Conservation (phyloP, 2,329 filamentous ascomycete species). For the Atkinsonella hypoxylon region DNA sequence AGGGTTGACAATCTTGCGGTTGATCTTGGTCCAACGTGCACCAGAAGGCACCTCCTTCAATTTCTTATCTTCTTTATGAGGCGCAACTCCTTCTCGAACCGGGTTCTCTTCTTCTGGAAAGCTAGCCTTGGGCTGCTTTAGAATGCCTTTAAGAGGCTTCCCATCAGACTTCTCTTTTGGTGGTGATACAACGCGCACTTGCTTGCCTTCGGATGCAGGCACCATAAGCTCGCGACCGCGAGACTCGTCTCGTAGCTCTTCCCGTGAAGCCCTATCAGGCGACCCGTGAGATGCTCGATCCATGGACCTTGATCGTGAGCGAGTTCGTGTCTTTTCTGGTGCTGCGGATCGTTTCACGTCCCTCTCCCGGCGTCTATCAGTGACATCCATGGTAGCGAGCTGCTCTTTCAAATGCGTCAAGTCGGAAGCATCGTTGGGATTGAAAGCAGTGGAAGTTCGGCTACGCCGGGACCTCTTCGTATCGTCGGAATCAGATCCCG, state of each 20-base stretch:
- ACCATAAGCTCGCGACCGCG: constrained; percentile 30
- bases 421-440: constrained; percentile 40
- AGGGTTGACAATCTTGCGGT: constrained; percentile 76
- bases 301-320: constrained; percentile 11
- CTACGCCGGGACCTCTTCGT: constrained; percentile 26
- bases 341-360: background rate
- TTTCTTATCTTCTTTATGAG: constrained; percentile 77
- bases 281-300: constrained; percentile 8
- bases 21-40: constrained; percentile 89
- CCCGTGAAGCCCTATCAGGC: constrained; percentile 4
- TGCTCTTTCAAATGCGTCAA: constrained; percentile 39
- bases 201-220: constrained; percentile 28
- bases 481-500: constrained; percentile 30
- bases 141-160: constrained; percentile 68
- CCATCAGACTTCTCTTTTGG: constrained; percentile 50
- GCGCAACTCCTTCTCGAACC: constrained; percentile 79
- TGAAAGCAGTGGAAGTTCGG: constrained; percentile 30
- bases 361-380: constrained; percentile 12
- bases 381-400: constrained; percentile 28
- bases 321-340: constrained; percentile 6
- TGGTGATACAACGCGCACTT: constrained; percentile 62
- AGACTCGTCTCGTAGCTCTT: constrained; percentile 16
- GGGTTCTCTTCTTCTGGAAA: constrained; percentile 83
- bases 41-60: constrained; percentile 59
- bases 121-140: constrained; percentile 68